phyloP scores from a whole-genome alignment of 176 grass and related monocot genomes.

The Ensete ventricosum region DNA sequence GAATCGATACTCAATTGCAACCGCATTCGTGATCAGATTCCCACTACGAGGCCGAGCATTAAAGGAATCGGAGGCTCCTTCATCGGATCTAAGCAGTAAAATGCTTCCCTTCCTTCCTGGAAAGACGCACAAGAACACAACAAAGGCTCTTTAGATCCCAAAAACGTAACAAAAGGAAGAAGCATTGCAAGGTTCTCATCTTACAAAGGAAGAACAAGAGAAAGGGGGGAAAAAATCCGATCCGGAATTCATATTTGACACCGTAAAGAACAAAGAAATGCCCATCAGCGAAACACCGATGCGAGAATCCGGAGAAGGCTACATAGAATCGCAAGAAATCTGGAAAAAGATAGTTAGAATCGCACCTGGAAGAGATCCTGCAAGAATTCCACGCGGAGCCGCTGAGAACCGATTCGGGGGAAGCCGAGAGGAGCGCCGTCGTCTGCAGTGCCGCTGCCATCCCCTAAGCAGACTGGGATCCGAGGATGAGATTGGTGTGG shows the following conservation, averaged over 20 bases:
- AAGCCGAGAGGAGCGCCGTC: conserved; percentile 28
- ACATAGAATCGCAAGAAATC: not conserved
- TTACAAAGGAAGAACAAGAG: not conserved
- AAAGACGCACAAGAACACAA: not conserved
- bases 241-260: not conserved
- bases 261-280: too few species aligned
- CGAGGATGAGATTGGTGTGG: not conserved
- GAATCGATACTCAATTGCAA: conserved; percentile 20
- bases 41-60: not conserved
- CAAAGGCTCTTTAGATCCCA: not conserved
- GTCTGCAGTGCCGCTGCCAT: conserved; percentile 18
- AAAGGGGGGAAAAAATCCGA: not conserved
- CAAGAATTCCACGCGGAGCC: conserved; percentile 11
- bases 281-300: too few species aligned
- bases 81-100: conserved; percentile 4
- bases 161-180: not conserved
- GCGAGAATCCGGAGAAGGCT: too few species aligned
- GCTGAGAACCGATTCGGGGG: not conserved
- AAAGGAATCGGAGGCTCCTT: not conserved
- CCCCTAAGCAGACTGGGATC: not conserved
- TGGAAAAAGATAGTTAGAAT: not conserved
- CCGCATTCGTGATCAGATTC: conserved; percentile 28
- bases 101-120: conserved; percentile 15
- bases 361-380: not conserved
- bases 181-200: not conserved